Percentiles rank a stretch among this genome's conserved stretches.
Evolutionary conservation across 2,329 filamentous ascomycete genomes (phyloP).

Genomic region (Aspergillus sp.): DNA sequence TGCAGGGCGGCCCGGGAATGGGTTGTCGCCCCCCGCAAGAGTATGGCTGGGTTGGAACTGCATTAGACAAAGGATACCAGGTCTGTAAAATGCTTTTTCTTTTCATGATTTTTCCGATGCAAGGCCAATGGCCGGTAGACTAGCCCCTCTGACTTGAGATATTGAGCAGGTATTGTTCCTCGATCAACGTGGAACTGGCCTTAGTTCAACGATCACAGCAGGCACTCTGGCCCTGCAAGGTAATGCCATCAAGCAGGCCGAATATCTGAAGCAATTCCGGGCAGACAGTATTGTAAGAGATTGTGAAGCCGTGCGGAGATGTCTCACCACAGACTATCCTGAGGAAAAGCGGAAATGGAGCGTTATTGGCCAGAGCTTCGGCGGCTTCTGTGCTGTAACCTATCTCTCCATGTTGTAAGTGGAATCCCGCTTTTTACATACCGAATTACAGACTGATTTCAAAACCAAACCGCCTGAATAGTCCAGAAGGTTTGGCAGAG

Average conservation of each 20-base stretch:
- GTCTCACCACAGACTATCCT: constrained; percentile 68
- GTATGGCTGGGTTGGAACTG: constrained; percentile 65
- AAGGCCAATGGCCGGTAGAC: neutral
- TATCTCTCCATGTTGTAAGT: constrained; percentile 74
- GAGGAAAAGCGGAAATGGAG: constrained; percentile 75
- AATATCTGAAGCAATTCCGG: constrained; percentile 80
- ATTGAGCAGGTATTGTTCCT: constrained; percentile 62
- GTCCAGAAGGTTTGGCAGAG: constrained; percentile 75
- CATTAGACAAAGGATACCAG: constrained; percentile 80
- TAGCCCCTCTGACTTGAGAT: neutral
- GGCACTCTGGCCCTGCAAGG: constrained; percentile 67
- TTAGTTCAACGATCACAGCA: constrained; percentile 77
- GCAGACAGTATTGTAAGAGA: constrained; percentile 90
- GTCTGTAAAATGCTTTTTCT: constrained; percentile 36
- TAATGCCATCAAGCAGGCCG: constrained; percentile 66
- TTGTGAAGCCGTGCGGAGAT: constrained; percentile 78
- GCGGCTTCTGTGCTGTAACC: constrained; percentile 79
- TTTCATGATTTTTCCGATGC: neutral
- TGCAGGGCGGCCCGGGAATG: constrained; percentile 84
- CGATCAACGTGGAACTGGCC: constrained; percentile 87
- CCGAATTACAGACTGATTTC: neutral
- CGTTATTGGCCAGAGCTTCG: constrained; percentile 87
- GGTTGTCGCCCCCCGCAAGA: constrained; percentile 74
- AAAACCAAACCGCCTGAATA: constrained; percentile 11
- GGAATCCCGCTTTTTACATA: neutral